Percentiles rank a stretch among this genome's conserved stretches.
These are phyloP conservation scores for Jacaranda copaia DNA, from an alignment of 257 asterid species.

Conservation along the genomic window DNA sequence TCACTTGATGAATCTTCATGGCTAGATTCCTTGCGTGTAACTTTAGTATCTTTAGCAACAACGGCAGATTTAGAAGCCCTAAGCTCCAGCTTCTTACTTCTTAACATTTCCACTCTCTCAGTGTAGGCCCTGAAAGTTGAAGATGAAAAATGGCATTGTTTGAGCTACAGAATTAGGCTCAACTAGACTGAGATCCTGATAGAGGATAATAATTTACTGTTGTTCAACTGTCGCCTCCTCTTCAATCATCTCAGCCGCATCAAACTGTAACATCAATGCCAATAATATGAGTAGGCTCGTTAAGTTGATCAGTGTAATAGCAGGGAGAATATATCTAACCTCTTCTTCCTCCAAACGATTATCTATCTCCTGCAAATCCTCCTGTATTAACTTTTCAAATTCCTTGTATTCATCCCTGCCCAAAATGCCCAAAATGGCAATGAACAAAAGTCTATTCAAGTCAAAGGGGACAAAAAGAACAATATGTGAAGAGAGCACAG, in stretches of 20 bases:
- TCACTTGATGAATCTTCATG: slow-evolving; percentile 69
- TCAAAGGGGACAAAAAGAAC: not conserved
- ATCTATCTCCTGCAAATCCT: slow-evolving; percentile 78
- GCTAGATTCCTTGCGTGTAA: slow-evolving; percentile 40
- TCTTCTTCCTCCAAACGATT: slow-evolving; percentile 96
- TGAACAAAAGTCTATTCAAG: slow-evolving; percentile 14
- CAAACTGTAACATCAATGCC: slow-evolving; percentile 60
- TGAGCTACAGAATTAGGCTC: slow-evolving; percentile 25
- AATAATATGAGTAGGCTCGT: slow-evolving; percentile 11
- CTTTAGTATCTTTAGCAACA: slow-evolving; percentile 46
- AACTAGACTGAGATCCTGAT: slow-evolving; percentile 22
- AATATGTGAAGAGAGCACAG: slow-evolving; percentile 6
- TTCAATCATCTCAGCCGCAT: slow-evolving; percentile 93
- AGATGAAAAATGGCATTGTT: slow-evolving; percentile 13
- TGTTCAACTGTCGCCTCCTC: slow-evolving; percentile 89
- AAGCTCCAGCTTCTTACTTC: slow-evolving; percentile 74
- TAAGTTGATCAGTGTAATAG: slow-evolving; percentile 25
- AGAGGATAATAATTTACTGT: slow-evolving; percentile 52
- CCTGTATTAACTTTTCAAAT: slow-evolving; percentile 90
- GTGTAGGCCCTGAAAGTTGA: slow-evolving; percentile 59
- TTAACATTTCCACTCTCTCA: slow-evolving; percentile 77
- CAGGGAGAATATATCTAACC: slow-evolving; percentile 50
- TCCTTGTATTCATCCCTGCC: slow-evolving; percentile 95
- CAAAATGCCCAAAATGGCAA: slow-evolving; percentile 40
- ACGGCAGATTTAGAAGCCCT: slow-evolving; percentile 64